Evolutionary conservation across 345 rosid species (phyloP).

Genomic region (Pistacia atlantica): DNA sequence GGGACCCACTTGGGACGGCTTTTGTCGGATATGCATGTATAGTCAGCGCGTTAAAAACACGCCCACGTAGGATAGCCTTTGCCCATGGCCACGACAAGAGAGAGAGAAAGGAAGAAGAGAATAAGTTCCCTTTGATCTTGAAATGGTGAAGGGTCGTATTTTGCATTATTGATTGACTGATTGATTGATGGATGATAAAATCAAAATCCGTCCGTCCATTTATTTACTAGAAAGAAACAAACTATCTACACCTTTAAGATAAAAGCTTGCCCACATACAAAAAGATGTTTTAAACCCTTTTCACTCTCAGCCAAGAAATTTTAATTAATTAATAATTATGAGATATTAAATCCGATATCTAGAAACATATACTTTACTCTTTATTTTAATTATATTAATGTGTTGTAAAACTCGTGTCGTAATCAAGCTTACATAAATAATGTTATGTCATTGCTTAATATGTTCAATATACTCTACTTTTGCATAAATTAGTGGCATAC

Average conservation of each 20-base stretch:
- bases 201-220: constrained; percentile 32
- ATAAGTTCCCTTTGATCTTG: background rate
- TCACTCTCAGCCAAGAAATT: too few species aligned
- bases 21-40: constrained; percentile 51
- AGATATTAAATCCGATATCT: background rate
- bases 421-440: constrained; percentile 23
- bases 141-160: background rate
- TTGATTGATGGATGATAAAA: background rate
- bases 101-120: background rate
- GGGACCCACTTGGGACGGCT: constrained; percentile 36
- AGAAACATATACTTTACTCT: background rate
- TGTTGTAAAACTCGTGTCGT: constrained; percentile 22
- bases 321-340: background rate
- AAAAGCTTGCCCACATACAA: constrained; percentile 20
- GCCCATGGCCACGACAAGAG: constrained; percentile 25
- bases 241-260: background rate
- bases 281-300: constrained; percentile 20
- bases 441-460: too few species aligned
- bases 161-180: constrained; percentile 32
- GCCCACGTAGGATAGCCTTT: constrained; percentile 41
- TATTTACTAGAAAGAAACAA: constrained; percentile 1
- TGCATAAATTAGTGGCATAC: too few species aligned
- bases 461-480: too few species aligned
- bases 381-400: too few species aligned
- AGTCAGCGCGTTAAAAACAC: constrained; percentile 60